Evolutionary conservation across 192 early-diverging fungal genomes (phyloP), one percentile per base, ranked within the genome.

Genomic region (Gigaspora rosea): DNA sequence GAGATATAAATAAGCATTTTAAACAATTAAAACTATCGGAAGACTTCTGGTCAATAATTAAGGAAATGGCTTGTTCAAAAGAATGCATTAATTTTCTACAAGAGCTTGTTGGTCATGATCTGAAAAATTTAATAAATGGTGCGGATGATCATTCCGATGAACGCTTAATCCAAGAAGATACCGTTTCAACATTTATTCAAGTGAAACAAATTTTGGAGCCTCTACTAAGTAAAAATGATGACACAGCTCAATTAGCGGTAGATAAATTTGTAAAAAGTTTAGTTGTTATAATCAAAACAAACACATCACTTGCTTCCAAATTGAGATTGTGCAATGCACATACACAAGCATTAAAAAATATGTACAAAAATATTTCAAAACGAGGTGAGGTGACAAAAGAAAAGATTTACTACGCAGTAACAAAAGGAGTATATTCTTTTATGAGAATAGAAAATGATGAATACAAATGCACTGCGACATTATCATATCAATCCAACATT

Each of bases 311-410:
- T n/a, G 32, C 12, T 20, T 32, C 18, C 15, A 78, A 58, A 32
- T 16, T 78, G 22, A 22, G 6, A 13, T 15, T 36, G 3, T 72
- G 77, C 15, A 57, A 56, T 41, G 20, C 12, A 8, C 13, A 20
- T 36, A 56, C 22, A 32, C 16, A 57, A 15, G 69, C 68, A 52
- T 61, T 78, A 51, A 47, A 58, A 61, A 78, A 57, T n/a, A 78
- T 72, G 52, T 78, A 78, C 7, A 41, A 47, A 27, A 78, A 22
- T 10, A 78, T 78, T 56, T 62, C 20, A 22, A 78, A 72, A 41
- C 48, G 69, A 18, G 54, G 69, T 18, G 69, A 78, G 47, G 54
- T 73, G 13, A 78, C 68, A 12, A 78, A 78, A n/a, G 77, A 78
- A 57, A 70, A 46, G 8, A 78, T 78, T 41, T 54, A 32, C 7